Base-by-base conservation (phyloP, 169 alveolate genomes). In the Plasmodium ovale region DNA sequence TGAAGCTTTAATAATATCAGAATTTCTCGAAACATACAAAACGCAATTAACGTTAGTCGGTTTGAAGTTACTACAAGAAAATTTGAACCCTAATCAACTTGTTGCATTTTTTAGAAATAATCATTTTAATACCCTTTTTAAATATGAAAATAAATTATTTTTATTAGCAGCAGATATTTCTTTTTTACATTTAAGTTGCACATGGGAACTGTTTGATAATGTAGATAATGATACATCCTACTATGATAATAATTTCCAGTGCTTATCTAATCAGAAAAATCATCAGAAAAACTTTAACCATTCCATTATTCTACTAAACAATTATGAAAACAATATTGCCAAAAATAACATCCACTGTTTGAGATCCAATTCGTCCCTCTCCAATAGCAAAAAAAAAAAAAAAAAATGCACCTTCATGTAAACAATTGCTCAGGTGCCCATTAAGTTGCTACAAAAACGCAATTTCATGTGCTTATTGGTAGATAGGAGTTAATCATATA, bases 131-230 rank as follows among this genome's bases (percentile, higher is more conserved):
- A 85, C 91, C 23, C 54, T 85, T 19, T 85, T 85, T 58, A 85
- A 85, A 69, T 85, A 85, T 85, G 68, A 85, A 21, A 69, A 85
- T 53, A 68, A 85, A 85, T 58, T 85, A 27, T 85, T 85, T 51
- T 33, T 85, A 51, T 51, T 85, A 33, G 74, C 87, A 21, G 73
- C 87, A 21, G 91, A 85, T 49, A 53, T 68, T 53, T 85, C 91
- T 23, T 85, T 85, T 68, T 62, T 85, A 70, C 91, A 85, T 69
- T 35, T 85, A 71, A 85, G 68, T 58, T 85, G 91, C 54, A 68
- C 91, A 53, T 85, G 91, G 91, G 91, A 85, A 64, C 58, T 85
- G 33, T 85, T 85, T 85, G 91, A 85, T 67, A 85, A 56, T 62
- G 91, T 85, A 35, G 72, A 47, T 33, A 85, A 85, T 85, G 91